A percentile compares a stretch with the other conserved stretches of the same genome.
These are phyloP conservation scores for Euphrasia arctica DNA, from an alignment of 305 asterid species.

Conservation along the genomic window DNA sequence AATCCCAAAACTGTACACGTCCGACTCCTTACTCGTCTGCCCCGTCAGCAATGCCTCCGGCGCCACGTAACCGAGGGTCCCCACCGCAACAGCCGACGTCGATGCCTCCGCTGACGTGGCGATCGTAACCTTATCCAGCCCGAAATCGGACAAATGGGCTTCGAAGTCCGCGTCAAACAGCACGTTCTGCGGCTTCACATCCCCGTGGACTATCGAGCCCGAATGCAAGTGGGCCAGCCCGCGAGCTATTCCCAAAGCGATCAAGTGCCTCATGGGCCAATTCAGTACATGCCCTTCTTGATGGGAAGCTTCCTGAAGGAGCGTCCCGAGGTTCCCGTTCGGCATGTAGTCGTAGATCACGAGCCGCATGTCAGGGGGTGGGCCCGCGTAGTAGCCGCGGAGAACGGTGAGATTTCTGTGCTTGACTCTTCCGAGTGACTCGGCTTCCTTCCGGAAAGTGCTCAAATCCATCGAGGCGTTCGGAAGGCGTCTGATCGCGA, in stretches of 20 bases:
- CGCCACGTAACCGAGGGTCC: background rate
- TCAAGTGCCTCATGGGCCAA: slow-evolving; percentile 91
- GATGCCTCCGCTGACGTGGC: background rate
- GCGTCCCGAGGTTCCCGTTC: slow-evolving; percentile 70
- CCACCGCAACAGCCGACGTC: background rate
- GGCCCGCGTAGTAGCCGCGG: slow-evolving; percentile 72
- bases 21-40: slow-evolving; percentile 45
- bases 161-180: background rate
- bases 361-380: slow-evolving; percentile 66
- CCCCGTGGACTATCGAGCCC: slow-evolving; percentile 34
- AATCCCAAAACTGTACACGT: slow-evolving; percentile 20
- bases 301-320: slow-evolving; percentile 81
- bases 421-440: slow-evolving; percentile 70
- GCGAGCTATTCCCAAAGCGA: slow-evolving; percentile 77
- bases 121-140: background rate
- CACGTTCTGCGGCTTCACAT: background rate
- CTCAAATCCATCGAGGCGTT: slow-evolving; percentile 55
- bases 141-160: background rate
- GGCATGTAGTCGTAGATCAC: slow-evolving; percentile 84
- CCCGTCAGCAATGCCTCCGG: background rate
- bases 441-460: slow-evolving; percentile 72
- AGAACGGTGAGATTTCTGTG: slow-evolving; percentile 41
- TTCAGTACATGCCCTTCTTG: slow-evolving; percentile 86
- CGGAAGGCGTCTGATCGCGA: slow-evolving; percentile 72
- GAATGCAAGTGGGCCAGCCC: slow-evolving; percentile 72